Conservation (phyloP, 768 basidiomycete species). For the Neoboletus subvelutipes region DNA sequence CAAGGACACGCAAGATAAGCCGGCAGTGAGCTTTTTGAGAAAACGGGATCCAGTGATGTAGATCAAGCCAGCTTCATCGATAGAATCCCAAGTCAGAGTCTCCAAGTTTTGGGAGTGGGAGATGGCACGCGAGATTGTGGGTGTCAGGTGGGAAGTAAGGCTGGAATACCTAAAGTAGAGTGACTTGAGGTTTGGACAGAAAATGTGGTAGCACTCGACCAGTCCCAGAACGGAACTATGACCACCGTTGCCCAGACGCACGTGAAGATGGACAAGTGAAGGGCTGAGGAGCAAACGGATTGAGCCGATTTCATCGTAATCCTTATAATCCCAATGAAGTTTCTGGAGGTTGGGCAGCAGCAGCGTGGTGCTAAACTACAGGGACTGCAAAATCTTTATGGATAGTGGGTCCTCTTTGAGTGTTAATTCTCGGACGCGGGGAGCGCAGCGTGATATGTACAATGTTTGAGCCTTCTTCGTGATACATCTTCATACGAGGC, state of each 20-base stretch:
- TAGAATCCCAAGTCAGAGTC: neutral
- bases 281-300: conserved; percentile 13
- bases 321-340: neutral
- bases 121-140: conserved; percentile 5
- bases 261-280: conserved; percentile 4
- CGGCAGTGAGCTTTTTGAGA: neutral
- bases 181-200: conserved; percentile 11
- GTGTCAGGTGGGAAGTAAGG: no score
- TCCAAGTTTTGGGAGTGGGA: conserved; percentile 1
- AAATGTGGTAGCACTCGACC: conserved; percentile 1
- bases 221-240: neutral
- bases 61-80: conserved; percentile 2
- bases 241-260: neutral
- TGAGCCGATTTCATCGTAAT: neutral
- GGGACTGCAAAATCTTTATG: neutral
- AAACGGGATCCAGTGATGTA: neutral
- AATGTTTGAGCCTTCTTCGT: conserved; percentile 2
- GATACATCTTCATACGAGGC: neutral
- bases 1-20: neutral
- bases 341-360: conserved; percentile 12
- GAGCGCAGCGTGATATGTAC: conserved; percentile 6
- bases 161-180: no score
- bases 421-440: conserved; percentile 8
- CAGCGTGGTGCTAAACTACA: neutral
- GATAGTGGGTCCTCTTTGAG: neutral